These are phyloP conservation scores for Huntiella omanensis DNA, from an alignment of 2,329 filamentous ascomycete genomes.

Conservation along the genomic window DNA sequence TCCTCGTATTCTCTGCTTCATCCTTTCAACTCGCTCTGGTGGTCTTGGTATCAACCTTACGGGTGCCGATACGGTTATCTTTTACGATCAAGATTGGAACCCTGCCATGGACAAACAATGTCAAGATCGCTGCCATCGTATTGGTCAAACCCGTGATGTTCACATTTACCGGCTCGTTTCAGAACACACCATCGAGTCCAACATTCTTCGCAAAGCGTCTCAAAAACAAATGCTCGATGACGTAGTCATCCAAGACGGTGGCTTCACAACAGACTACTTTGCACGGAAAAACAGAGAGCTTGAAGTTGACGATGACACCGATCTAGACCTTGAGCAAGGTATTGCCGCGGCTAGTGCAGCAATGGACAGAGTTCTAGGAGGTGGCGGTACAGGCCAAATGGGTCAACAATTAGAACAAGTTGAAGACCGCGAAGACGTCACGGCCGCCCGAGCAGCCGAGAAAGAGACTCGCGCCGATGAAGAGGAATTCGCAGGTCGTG, in stretches of 20 bases:
- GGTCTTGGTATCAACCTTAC: conserved; percentile 93
- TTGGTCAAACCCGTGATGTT: conserved; percentile 91
- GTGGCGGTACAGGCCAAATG: conserved; percentile 39
- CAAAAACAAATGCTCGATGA: conserved; percentile 97
- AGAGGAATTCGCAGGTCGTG: conserved; percentile 55
- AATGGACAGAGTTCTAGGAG: conserved; percentile 65
- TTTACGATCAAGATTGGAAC: conserved; percentile 99
- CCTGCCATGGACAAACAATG: conserved; percentile 99
- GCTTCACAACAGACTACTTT: conserved; percentile 94
- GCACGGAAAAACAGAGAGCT: conserved; percentile 39
- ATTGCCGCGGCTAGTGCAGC: conserved; percentile 53
- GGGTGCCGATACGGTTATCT: conserved; percentile 92
- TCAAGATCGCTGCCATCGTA: conserved; percentile 90
- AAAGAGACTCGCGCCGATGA: conserved; percentile 79
- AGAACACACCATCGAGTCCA: conserved; percentile 91
- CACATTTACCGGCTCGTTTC: conserved; percentile 93
- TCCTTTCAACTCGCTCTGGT: conserved; percentile 82
- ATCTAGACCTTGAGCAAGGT: conserved; percentile 31
- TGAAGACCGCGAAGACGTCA: conserved; percentile 82
- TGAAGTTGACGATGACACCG: conserved; percentile 7
- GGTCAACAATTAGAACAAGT: conserved; percentile 70
- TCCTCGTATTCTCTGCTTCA: conserved; percentile 80
- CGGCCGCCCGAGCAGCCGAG: conserved; percentile 69
- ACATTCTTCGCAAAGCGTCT: conserved; percentile 88
- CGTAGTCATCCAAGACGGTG: conserved; percentile 93